Evolutionary conservation across 164 flowering plant genomes (phyloP), one percentile per base, ranked within the genome.

Genomic region (Annona cherimola): DNA sequence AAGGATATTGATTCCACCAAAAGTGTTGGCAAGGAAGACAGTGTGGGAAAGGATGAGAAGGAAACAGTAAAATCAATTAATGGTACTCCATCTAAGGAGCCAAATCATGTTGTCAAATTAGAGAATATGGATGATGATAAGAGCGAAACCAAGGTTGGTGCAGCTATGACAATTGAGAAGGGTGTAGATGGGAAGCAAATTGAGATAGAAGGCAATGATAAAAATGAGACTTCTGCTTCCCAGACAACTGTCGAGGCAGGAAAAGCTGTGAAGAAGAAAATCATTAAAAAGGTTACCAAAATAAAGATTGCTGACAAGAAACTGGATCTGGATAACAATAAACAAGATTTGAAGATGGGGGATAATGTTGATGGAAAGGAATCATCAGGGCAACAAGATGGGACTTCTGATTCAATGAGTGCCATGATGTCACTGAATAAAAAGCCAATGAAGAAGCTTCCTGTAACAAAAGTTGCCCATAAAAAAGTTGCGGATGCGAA

Each of bases 271-370:
- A 91, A 88, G 77, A 94, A 87, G 81, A 93, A 81, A 79, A 81
- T 89, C 69, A 75, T 93, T 39, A 85, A 76, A 77, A 90, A 84
- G 77, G 75, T 93, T 77, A 86, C 88, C 64, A 93, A 83, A 79
- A 85, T 77, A 65, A 90, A 93, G 78, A 84, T 80, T 76, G 76
- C 81, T 65, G 76, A 77, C 60, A 88, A 86, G 75, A 79, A 79
- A 65, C 68, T 67, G n/a, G 75, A 19, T 63, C 77, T 20, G 5
- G 85, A 77, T 50, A 68, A 16, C 72, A 71, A 18, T 66, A 8
- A 60, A 19, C 70, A 76, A 50, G 79, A 65, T 80, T 83, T 79
- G 57, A 75, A 80, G 68, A 50, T 50, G 57, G 46, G 63, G 60
- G 84, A 76, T 66, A 83, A 76, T 68, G 81, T 70, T 72, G 74